These are phyloP conservation scores for Citrullus colocynthis DNA, from an alignment of 306 rosid species.

Conservation along the genomic window DNA sequence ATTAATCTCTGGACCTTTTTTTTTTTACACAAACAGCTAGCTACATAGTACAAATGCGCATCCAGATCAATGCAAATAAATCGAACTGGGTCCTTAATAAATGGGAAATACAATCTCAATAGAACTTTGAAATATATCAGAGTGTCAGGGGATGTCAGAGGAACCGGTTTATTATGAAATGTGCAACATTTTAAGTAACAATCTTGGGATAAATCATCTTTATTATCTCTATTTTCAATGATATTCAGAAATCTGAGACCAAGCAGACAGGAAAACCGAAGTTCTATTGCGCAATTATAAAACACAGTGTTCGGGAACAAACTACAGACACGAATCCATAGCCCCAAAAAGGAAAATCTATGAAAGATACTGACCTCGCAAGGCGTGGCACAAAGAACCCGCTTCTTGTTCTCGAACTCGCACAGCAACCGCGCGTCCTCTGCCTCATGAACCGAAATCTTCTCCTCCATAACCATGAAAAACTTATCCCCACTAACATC, in stretches of 20 bases:
- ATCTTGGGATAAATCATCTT: background rate
- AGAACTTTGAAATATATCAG: background rate
- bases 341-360: no score
- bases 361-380: conserved; percentile 39
- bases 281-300: background rate
- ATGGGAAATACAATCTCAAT: background rate
- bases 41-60: background rate
- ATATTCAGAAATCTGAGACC: background rate
- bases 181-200: background rate
- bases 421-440: conserved; percentile 68
- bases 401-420: conserved; percentile 41
- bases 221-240: background rate
- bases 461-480: conserved; percentile 49
- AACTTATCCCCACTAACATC: conserved; percentile 48
- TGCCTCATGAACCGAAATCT: conserved; percentile 52
- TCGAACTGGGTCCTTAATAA: background rate
- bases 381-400: conserved; percentile 48
- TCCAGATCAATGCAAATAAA: background rate
- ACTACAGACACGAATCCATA: background rate
- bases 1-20: background rate
- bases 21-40: background rate
- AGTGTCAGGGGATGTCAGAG: no score
- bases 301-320: background rate
- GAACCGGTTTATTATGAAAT: background rate
- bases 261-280: background rate